A percentile compares a stretch with the other conserved stretches of the same genome.
Conservation (phyloP, 495 filamentous ascomycete genomes). For the Talaromyces borbonicus region DNA sequence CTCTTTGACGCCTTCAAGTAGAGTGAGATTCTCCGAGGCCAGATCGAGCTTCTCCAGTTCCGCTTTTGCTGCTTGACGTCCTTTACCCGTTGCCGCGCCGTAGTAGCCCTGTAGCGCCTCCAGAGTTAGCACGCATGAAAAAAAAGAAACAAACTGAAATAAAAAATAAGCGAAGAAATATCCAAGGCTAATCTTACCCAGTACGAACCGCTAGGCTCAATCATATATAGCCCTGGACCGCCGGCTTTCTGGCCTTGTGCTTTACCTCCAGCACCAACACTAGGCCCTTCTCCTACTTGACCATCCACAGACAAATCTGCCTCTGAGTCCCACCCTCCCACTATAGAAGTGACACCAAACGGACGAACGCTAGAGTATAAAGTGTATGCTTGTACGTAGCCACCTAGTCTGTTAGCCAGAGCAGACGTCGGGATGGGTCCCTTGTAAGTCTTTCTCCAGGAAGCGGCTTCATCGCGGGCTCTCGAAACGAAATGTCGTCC, state of each 20-base stretch:
- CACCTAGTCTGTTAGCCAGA: slow-evolving; percentile 81
- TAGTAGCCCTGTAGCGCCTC: slow-evolving; percentile 65
- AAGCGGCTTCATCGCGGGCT: slow-evolving; percentile 83
- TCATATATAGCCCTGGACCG: slow-evolving; percentile 93
- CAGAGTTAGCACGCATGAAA: no score
- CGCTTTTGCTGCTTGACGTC: slow-evolving; percentile 88
- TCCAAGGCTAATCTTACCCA: slow-evolving; percentile 72
- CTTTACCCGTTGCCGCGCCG: slow-evolving; percentile 93
- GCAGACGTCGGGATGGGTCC: slow-evolving; percentile 78
- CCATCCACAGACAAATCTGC: slow-evolving; percentile 72
- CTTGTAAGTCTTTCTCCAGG: slow-evolving; percentile 85
- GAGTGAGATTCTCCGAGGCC: slow-evolving; percentile 59
- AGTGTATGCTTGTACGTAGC: slow-evolving; percentile 94
- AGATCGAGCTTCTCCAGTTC: slow-evolving; percentile 97
- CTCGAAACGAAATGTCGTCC: slow-evolving; percentile 90
- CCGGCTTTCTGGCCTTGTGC: slow-evolving; percentile 63
- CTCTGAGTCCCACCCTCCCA: slow-evolving; percentile 88
- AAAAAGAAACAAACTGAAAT: no score
- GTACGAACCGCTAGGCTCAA: slow-evolving; percentile 91
- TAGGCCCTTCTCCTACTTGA: slow-evolving; percentile 71
- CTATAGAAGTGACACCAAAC: slow-evolving; percentile 90
- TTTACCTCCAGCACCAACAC: slow-evolving; percentile 71
- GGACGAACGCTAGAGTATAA: slow-evolving; percentile 92
- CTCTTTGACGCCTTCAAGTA: slow-evolving; percentile 87
- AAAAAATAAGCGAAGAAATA: no score